phyloP scores from a whole-genome alignment of 2,329 filamentous ascomycete species.

The Fusarium zealandicum region DNA sequence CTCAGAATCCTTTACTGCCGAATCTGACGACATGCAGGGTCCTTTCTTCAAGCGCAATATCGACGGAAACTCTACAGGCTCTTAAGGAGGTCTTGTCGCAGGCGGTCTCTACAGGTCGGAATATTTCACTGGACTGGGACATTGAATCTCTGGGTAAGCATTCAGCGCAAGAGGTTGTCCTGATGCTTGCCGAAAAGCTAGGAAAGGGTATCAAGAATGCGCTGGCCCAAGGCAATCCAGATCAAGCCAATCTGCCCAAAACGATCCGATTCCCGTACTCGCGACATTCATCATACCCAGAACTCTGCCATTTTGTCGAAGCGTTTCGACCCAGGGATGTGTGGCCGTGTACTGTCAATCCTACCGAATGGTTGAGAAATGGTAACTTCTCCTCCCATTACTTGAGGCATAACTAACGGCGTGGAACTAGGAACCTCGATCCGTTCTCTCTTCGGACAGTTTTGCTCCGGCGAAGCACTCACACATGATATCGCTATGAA shows the following conservation, averaged over 20 bases:
- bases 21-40: constrained; percentile 29
- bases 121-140: constrained; percentile 38
- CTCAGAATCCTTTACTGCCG: fast-evolving
- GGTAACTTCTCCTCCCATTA: constrained; percentile 37
- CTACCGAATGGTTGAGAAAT: constrained; percentile 65
- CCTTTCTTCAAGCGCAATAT: constrained; percentile 11
- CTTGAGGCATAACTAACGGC: not conserved
- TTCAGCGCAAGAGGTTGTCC: constrained; percentile 19
- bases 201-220: not conserved
- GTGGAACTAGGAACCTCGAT: constrained; percentile 62
- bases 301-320: constrained; percentile 74
- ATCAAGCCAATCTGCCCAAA: constrained; percentile 45
- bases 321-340: constrained; percentile 77
- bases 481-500: constrained; percentile 70
- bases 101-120: constrained; percentile 35
- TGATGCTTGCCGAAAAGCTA: constrained; percentile 23
- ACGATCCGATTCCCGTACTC: constrained; percentile 79
- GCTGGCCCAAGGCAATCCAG: not conserved
- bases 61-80: constrained; percentile 5
- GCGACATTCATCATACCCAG: constrained; percentile 84
- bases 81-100: constrained; percentile 27
- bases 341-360: constrained; percentile 80
- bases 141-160: constrained; percentile 21
- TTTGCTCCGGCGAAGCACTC: constrained; percentile 69
- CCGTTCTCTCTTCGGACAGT: constrained; percentile 71